phyloP scores from a whole-genome alignment of 345 rosid species.

The Fremontodendron californicum region DNA sequence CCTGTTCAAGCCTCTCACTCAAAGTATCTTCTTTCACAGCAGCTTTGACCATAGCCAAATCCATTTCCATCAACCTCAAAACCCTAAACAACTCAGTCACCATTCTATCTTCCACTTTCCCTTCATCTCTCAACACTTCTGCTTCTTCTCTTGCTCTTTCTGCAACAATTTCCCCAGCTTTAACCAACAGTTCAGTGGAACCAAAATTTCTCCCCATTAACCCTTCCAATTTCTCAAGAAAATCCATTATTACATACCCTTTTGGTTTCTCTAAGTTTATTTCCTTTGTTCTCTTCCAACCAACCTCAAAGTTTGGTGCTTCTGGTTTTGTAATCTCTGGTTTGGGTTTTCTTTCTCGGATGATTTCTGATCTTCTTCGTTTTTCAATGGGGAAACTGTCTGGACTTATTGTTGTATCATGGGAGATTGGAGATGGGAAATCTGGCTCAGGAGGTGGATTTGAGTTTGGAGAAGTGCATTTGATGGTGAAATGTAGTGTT shows the following conservation, averaged over 20 bases:
- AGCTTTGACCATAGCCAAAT: constrained; percentile 89
- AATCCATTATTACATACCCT: constrained; percentile 81
- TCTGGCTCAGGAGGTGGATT: constrained; percentile 12
- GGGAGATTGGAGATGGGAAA: constrained; percentile 40
- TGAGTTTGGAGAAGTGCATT: constrained; percentile 26
- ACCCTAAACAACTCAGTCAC: constrained; percentile 87
- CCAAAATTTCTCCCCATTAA: constrained; percentile 78
- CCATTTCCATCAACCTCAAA: constrained; percentile 94
- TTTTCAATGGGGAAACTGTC: constrained; percentile 69
- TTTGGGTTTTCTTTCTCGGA: constrained; percentile 41
- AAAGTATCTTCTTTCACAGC: constrained; percentile 78
- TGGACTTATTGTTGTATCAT: constrained; percentile 36
- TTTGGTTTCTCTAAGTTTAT: constrained; percentile 65
- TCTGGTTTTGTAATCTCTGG: constrained; percentile 39
- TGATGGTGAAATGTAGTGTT: constrained; percentile 9
- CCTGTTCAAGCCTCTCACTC: constrained; percentile 65
- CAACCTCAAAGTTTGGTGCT: constrained; percentile 78
- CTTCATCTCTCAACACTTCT: constrained; percentile 71
- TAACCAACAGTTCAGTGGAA: constrained; percentile 65
- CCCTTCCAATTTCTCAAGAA: constrained; percentile 63
- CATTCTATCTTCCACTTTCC: constrained; percentile 77
- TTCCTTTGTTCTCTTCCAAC: constrained; percentile 78
- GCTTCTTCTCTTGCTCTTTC: constrained; percentile 94
- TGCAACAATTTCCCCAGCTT: constrained; percentile 77
- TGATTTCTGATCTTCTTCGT: constrained; percentile 61